These are phyloP conservation scores for Clavispora carvajalis DNA, from an alignment of 805 yeast genomes.

Conservation along the genomic window DNA sequence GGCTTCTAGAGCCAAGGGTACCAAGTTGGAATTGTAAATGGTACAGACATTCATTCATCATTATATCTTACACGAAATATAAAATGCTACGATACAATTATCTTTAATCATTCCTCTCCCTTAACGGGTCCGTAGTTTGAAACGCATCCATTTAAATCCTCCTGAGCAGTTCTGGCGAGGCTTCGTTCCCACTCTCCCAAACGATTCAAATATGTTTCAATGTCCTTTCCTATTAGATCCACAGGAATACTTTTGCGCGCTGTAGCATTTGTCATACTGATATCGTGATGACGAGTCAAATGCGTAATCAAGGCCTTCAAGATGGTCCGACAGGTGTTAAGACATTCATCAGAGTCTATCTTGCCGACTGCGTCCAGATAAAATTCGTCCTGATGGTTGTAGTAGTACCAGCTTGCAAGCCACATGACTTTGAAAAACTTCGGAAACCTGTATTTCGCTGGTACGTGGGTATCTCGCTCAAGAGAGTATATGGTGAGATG, in stretches of 20 bases:
- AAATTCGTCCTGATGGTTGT: constrained; percentile 21
- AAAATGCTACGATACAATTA: background rate
- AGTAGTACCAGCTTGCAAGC: constrained; percentile 50
- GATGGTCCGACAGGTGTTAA: background rate
- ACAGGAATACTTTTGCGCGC: constrained; percentile 34
- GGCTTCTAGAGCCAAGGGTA: constrained; percentile 79
- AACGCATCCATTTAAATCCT: too few species aligned
- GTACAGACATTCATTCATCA: background rate
- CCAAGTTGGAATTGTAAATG: constrained; percentile 40
- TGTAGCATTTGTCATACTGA: constrained; percentile 25
- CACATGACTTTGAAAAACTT: constrained; percentile 66
- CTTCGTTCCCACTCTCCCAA: background rate
- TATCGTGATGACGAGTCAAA: constrained; percentile 25
- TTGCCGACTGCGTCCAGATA: constrained; percentile 5
- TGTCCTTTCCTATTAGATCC: constrained; percentile 22
- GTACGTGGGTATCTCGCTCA: constrained; percentile 67
- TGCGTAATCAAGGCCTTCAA: constrained; percentile 19
- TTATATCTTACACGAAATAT: background rate
- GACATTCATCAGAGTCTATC: background rate
- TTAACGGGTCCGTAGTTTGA: too few species aligned
- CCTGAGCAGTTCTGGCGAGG: background rate
- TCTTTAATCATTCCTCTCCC: background rate
- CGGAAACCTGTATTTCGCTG: constrained; percentile 73
- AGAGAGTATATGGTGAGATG: constrained; percentile 59
- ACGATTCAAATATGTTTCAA: background rate